A percentile compares a stretch with the other conserved stretches of the same genome.
Evolutionary conservation across 345 rosid genomes (phyloP).

Genomic region (Iberis pinnata): DNA sequence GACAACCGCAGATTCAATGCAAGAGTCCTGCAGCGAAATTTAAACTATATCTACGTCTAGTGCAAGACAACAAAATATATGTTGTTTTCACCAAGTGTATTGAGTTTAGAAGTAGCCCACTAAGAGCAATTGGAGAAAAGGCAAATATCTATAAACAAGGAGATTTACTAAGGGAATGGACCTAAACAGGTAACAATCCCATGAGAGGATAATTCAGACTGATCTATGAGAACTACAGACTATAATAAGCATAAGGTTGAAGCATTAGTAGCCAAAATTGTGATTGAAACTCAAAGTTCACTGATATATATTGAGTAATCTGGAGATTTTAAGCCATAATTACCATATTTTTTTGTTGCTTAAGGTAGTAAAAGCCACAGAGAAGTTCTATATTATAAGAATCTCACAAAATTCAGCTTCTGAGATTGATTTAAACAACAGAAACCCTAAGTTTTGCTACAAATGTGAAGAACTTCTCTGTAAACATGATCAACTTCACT

Average conservation of each 20-base stretch:
- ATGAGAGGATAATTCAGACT: background rate
- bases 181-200: background rate
- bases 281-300: too few species aligned
- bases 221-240: background rate
- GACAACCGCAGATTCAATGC: background rate
- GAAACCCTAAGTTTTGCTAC: too few species aligned
- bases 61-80: background rate
- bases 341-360: too few species aligned
- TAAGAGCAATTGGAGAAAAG: background rate
- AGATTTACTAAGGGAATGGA: background rate
- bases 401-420: too few species aligned
- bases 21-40: too few species aligned
- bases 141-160: background rate
- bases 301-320: too few species aligned
- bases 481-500: too few species aligned
- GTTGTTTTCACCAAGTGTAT: background rate
- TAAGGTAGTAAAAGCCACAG: too few species aligned
- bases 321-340: too few species aligned
- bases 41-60: background rate
- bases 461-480: too few species aligned
- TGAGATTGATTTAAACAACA: too few species aligned
- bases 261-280: background rate
- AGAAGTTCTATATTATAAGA: too few species aligned
- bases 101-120: background rate
- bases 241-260: background rate